Conservation (phyloP, 148 eudicot species). For the Rhododendron ferrugineum region DNA sequence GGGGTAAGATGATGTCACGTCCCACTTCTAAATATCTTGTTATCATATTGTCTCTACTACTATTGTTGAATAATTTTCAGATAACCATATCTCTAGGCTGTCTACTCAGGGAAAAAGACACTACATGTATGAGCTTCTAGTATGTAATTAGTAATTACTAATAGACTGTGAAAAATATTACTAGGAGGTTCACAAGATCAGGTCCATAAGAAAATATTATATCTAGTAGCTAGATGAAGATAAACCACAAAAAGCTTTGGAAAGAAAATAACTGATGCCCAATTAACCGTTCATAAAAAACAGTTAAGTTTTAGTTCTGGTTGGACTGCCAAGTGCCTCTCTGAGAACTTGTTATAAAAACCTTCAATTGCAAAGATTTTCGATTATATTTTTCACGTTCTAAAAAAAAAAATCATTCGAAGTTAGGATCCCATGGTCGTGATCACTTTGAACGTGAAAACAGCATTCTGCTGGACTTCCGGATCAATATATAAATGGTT, state of each 20-base stretch:
- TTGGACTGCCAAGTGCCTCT: neutral
- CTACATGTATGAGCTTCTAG: neutral
- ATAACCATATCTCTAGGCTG: neutral
- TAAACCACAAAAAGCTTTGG: neutral
- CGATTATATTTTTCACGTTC: neutral
- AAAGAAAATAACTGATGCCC: neutral
- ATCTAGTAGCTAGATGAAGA: neutral
- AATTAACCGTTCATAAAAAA: neutral
- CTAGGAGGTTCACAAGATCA: conserved; percentile 1
- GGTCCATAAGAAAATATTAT: neutral
- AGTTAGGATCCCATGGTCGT: neutral
- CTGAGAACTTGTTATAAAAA: neutral
- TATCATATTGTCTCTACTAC: neutral
- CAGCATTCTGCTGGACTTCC: neutral
- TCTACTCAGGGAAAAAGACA: neutral
- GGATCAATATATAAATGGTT: neutral
- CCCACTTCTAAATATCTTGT: conserved; percentile 10
- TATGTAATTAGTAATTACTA: neutral
- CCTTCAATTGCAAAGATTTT: neutral
- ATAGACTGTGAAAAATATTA: neutral
- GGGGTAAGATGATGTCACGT: neutral
- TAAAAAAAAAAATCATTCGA: neutral
- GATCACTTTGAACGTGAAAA: neutral
- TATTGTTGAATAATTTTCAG: neutral
- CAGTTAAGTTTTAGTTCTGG: neutral